Evolutionary conservation across 129 eudicot genomes (phyloP).

Genomic region (Flaveria brownii): DNA sequence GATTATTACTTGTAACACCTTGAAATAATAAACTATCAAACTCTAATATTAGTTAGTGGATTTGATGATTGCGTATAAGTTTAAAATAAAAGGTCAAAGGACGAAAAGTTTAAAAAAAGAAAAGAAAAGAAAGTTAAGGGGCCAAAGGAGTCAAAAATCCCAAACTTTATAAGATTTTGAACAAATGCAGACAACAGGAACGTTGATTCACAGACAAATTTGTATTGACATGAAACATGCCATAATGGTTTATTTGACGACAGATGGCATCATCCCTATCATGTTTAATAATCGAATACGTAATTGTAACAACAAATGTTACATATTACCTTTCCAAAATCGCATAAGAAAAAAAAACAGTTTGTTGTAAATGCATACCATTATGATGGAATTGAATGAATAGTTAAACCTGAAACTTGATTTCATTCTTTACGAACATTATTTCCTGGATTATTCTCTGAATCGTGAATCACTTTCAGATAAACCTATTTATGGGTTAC

Average conservation of each 20-base stretch:
- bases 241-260: conserved; percentile 26
- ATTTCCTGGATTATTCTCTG: no score
- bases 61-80: no score
- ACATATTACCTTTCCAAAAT: conserved; percentile 27
- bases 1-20: no score
- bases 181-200: background rate
- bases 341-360: background rate
- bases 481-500: no score
- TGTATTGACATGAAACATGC: conserved; percentile 15
- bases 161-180: background rate
- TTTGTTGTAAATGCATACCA: background rate
- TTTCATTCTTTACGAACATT: no score
- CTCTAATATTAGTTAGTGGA: no score
- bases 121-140: background rate
- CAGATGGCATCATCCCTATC: conserved; percentile 11
- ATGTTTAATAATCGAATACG: conserved; percentile 17
- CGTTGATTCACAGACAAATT: background rate
- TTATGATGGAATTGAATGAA: no score
- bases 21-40: no score
- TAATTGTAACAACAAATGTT: conserved; percentile 24
- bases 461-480: no score
- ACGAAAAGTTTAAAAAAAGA: background rate
- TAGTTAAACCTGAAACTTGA: no score
- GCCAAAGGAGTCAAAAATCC: background rate
- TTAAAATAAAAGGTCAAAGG: no score